Base-by-base conservation (phyloP, 495 filamentous ascomycete species). In the Lentithecium fluviatile region DNA sequence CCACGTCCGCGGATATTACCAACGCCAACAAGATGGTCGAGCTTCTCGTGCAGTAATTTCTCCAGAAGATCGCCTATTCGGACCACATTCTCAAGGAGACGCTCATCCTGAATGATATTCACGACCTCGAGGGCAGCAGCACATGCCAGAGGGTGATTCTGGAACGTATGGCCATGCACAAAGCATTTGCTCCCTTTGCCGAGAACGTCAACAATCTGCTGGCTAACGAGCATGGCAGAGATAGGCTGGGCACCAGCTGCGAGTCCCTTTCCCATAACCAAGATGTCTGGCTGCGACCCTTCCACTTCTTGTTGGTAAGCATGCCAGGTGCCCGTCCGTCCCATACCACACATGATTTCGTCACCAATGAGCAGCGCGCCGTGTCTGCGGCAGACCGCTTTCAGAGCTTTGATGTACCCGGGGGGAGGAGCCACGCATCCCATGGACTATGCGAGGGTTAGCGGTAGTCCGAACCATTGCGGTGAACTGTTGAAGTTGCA, bases 281-380 rank as follows among this genome's bases (percentile, higher is more conserved):
- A 67, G n/a, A 78, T 72, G 60, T 78, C 74, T 5, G 75, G 76
- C 1, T 32, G 69, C 67, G 6, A 75, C 64, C 46, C 64, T 70
- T 32, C 29, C 29, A 4, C 29, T 52, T 76, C 74, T n/a, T 74
- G 69, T 52, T 78, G 58, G 68, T 72, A 78, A 17, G 74, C 74
- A 48, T 75, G 71, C 38, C 74, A 60, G 3, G 70, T 74, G 4
- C 75, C 75, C 6, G 69, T 70, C 6, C 70, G 66, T 10, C 74
- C 75, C 67, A 76, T 71, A 5, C 75, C 89, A 66, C 86, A 83
- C 88, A 93, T 91, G 34, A 90, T 81, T 59, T 93, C 89, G 56
- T 93, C 89, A 6, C 88, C 72, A 46, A 91, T 85, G 25, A 89
- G 75, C 2, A 91, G 78, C 0, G 82, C 84, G 26, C 85, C 87